Conservation (phyloP, 495 filamentous ascomycete genomes). For the Lophiotrema nucula region DNA sequence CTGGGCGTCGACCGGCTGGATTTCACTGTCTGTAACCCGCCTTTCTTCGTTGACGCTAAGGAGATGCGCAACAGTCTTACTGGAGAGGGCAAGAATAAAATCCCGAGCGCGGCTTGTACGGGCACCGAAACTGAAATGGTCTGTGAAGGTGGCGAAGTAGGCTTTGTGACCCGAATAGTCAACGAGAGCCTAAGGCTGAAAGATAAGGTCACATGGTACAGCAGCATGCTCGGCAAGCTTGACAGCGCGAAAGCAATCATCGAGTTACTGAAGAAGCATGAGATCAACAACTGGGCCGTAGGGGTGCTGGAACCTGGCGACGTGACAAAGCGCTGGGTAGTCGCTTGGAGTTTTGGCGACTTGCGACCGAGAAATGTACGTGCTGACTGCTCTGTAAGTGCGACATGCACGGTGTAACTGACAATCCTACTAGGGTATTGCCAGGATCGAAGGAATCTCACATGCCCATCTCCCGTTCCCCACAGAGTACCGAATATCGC, state of each 20-base stretch:
- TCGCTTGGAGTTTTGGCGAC: slow-evolving; percentile 81
- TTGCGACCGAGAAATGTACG: slow-evolving; percentile 59
- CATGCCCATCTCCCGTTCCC: slow-evolving; percentile 62
- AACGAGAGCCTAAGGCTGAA: slow-evolving; percentile 64
- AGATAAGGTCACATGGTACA: slow-evolving; percentile 77
- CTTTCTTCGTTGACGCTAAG: slow-evolving; percentile 75
- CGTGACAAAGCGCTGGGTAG: slow-evolving; percentile 79
- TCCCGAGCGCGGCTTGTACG: slow-evolving; percentile 76
- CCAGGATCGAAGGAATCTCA: slow-evolving; percentile 56
- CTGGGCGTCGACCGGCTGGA: slow-evolving; percentile 62
- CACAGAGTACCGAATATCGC: slow-evolving; percentile 54
- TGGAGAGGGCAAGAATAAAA: slow-evolving; percentile 62
- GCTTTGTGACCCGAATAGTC: slow-evolving; percentile 74
- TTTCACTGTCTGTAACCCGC: slow-evolving; percentile 93
- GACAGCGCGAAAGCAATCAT: slow-evolving; percentile 67
- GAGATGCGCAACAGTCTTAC: slow-evolving; percentile 59
- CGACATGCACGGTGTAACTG: too few relatives aligned
- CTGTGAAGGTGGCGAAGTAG: slow-evolving; percentile 69
- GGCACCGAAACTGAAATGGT: slow-evolving; percentile 87
- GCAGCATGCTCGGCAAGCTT: slow-evolving; percentile 84
- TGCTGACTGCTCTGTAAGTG: too few relatives aligned
- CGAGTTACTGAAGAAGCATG: slow-evolving; percentile 55
- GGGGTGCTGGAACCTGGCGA: slow-evolving; percentile 76
- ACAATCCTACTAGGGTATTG: slow-evolving; percentile 46
- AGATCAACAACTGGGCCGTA: slow-evolving; percentile 76